Evolutionary conservation across 169 alveolate species (phyloP).

Genomic region (Eimeria tenella): DNA sequence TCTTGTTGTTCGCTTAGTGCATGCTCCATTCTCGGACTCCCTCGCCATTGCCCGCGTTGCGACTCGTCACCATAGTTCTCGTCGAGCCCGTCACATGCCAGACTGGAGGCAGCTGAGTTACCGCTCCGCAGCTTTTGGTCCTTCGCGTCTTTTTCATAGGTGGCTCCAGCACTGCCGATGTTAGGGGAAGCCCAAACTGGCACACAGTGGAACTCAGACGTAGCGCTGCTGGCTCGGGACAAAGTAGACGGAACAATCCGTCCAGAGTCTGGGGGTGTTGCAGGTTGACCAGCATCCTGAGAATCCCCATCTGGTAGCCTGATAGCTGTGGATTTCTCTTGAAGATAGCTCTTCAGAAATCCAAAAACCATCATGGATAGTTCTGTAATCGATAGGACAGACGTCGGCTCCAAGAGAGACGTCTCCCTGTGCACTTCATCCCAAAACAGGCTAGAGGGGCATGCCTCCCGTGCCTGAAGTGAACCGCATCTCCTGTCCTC

Average conservation of each 20-base stretch:
- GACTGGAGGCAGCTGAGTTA: not conserved
- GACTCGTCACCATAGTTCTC: not conserved
- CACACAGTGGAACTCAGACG: not conserved
- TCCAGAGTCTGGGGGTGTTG: not conserved
- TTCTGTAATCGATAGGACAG: conserved; percentile 71
- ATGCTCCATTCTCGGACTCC: conserved; percentile 1
- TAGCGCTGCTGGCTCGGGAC: not conserved
- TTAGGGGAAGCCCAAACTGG: not conserved
- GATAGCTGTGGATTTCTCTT: not conserved
- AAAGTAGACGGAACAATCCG: not conserved
- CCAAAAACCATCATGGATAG: conserved; percentile 78
- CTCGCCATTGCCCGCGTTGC: conserved; percentile 12
- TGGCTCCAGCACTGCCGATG: not conserved
- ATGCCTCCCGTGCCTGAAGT: not conserved
- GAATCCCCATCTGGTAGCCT: conserved; percentile 1
- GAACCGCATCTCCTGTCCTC: conserved; percentile 6
- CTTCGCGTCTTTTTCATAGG: not conserved
- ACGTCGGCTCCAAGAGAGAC: not conserved
- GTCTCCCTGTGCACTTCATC: conserved; percentile 75
- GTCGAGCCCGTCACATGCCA: not conserved
- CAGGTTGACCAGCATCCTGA: not conserved
- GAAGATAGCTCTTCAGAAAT: conserved; percentile 64
- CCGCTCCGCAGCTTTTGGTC: not conserved
- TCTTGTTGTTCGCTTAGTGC: not conserved
- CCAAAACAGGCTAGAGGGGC: conserved; percentile 70